A percentile compares a stretch with the other conserved stretches of the same genome.
Evolutionary conservation across 176 grass and related monocot genomes (phyloP).

Genomic region (Pontederia crassipes): DNA sequence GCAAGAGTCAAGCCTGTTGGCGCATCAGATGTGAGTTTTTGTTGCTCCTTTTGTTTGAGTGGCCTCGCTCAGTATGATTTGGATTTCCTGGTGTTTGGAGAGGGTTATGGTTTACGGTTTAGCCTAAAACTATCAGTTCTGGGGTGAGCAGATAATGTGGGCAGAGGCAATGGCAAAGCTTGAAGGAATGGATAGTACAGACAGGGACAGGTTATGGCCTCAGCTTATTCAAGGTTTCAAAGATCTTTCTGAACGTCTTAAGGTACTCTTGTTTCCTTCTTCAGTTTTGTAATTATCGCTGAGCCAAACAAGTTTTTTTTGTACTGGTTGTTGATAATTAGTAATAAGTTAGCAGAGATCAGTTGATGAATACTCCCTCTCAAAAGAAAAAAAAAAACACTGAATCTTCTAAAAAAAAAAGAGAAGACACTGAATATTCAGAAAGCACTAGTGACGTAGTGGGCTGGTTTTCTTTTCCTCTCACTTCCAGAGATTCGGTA

Average conservation of each 20-base stretch:
- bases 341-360: too few relatives aligned
- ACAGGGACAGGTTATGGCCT: constrained; percentile 92
- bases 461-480: too few relatives aligned
- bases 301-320: too few relatives aligned
- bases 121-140: neutral
- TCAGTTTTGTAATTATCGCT: neutral
- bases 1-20: constrained; percentile 74
- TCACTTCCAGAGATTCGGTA: too few relatives aligned
- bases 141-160: constrained; percentile 74
- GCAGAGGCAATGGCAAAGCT: constrained; percentile 92
- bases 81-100: constrained; percentile 2
- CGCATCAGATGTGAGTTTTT: constrained; percentile 63
- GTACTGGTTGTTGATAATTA: too few relatives aligned
- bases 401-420: too few relatives aligned
- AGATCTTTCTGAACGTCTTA: constrained; percentile 88
- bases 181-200: constrained; percentile 80
- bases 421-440: too few relatives aligned
- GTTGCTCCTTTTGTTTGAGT: neutral
- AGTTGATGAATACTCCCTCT: too few relatives aligned
- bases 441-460: too few relatives aligned
- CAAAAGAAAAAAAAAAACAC: too few relatives aligned
- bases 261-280: constrained; percentile 27
- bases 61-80: constrained; percentile 11
- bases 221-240: constrained; percentile 93
- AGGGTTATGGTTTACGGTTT: neutral